Conservation (phyloP, 2,329 filamentous ascomycete species). For the Epichloe baconii region DNA sequence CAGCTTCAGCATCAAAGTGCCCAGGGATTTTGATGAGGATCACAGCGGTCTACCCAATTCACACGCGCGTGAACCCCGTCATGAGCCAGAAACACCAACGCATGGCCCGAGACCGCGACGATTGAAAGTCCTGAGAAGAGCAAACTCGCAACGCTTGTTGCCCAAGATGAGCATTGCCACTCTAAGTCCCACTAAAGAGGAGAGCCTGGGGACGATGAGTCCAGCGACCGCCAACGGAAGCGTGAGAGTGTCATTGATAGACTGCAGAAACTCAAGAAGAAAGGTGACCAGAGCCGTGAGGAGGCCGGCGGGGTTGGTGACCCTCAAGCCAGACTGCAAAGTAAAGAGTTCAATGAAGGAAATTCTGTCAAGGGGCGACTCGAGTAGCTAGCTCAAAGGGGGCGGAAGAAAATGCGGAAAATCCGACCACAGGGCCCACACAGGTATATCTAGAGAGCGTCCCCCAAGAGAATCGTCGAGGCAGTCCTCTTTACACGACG, state of each 20-base stretch:
- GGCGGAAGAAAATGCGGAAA: background rate
- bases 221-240: background rate
- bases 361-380: background rate
- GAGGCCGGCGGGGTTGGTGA: background rate
- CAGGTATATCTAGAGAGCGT: constrained; percentile 7
- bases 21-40: background rate
- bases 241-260: background rate
- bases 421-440: background rate
- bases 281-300: background rate
- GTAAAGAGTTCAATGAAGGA: background rate
- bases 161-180: constrained; percentile 13
- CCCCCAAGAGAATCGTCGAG: constrained; percentile 12
- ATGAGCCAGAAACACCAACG: constrained; percentile 25
- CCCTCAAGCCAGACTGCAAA: background rate
- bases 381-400: background rate
- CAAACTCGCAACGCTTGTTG: constrained; percentile 11
- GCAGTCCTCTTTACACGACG: constrained; percentile 1
- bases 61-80: constrained; percentile 17
- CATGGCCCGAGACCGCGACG: constrained; percentile 12
- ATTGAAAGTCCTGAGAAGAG: constrained; percentile 10
- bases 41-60: background rate
- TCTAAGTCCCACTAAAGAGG: constrained; percentile 21
- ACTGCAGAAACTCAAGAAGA: constrained; percentile 3
- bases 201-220: constrained; percentile 12
- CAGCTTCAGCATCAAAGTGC: background rate